A percentile compares a stretch with the other conserved stretches of the same genome.
phyloP scores from a whole-genome alignment of 768 basidiomycete genomes.

The Auricularia heimuer region DNA sequence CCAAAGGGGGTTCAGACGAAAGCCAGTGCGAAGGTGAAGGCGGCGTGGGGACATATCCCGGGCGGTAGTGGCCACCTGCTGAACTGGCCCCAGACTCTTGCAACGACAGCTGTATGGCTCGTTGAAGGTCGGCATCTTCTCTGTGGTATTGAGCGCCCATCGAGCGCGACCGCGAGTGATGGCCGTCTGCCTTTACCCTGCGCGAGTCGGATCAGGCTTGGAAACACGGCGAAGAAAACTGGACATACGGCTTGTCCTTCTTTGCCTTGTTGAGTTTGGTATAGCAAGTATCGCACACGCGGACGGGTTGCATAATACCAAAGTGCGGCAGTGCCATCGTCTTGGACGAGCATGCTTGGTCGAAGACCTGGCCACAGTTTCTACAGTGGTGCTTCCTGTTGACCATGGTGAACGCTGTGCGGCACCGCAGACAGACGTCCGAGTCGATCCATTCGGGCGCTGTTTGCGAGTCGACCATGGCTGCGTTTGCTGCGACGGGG shows the following conservation, averaged over 20 bases:
- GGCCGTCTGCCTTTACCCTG: constrained; percentile 15
- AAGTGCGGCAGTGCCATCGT: constrained; percentile 80
- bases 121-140: constrained; percentile 79
- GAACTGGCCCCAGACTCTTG: constrained; percentile 53
- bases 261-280: constrained; percentile 61
- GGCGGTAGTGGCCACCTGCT: constrained; percentile 33
- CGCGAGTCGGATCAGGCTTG: neutral
- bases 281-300: constrained; percentile 88
- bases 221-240: constrained; percentile 35
- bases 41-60: constrained; percentile 62
- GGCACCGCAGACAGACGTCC: constrained; percentile 86
- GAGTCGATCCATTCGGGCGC: constrained; percentile 98
- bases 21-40: constrained; percentile 41
- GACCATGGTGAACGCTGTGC: constrained; percentile 84
- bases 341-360: constrained; percentile 86
- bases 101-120: constrained; percentile 86
- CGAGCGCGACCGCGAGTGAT: constrained; percentile 38
- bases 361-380: constrained; percentile 95
- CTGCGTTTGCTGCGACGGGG: constrained; percentile 53
- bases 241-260: constrained; percentile 18
- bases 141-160: constrained; percentile 39
- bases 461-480: constrained; percentile 83
- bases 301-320: constrained; percentile 84
- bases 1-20: constrained; percentile 55
- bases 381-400: constrained; percentile 98